phyloP scores from a whole-genome alignment of 352 stramenopile genomes.

The Pythium biforme region DNA sequence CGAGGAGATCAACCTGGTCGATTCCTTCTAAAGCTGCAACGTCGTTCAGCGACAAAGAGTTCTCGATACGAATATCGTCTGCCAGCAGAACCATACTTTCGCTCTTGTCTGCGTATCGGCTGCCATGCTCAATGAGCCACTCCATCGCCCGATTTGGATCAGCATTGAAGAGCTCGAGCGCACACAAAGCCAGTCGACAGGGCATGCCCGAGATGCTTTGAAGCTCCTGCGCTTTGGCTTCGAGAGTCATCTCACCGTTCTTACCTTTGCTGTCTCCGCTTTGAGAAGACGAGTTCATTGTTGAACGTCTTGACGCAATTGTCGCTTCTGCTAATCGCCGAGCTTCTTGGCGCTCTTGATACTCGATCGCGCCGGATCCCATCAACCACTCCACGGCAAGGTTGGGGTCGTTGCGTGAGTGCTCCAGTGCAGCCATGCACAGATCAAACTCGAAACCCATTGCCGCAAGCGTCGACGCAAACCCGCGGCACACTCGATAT shows the following conservation, averaged over 20 bases:
- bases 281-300: conserved; percentile 1
- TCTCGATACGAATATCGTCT: conserved; percentile 51
- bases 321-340: conserved; percentile 50
- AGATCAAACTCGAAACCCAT: conserved; percentile 90
- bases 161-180: conserved; percentile 73
- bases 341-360: conserved; percentile 69
- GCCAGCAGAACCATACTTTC: conserved; percentile 46
- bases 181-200: conserved; percentile 52
- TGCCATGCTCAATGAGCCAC: conserved; percentile 85
- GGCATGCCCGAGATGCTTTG: conserved; percentile 79
- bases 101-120: conserved; percentile 50
- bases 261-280: background rate
- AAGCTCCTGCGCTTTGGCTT: conserved; percentile 71
- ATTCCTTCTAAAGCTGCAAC: conserved; percentile 73
- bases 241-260: conserved; percentile 32
- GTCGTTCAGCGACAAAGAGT: conserved; percentile 49
- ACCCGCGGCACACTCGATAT: conserved; percentile 66
- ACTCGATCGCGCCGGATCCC: conserved; percentile 63
- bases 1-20: conserved; percentile 67
- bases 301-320: conserved; percentile 30
- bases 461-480: conserved; percentile 76
- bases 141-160: conserved; percentile 86
- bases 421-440: conserved; percentile 80
- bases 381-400: conserved; percentile 86
- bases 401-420: conserved; percentile 82